Evolutionary conservation across 345 rosid genomes (phyloP).

Genomic region (Alliaria petiolata): DNA sequence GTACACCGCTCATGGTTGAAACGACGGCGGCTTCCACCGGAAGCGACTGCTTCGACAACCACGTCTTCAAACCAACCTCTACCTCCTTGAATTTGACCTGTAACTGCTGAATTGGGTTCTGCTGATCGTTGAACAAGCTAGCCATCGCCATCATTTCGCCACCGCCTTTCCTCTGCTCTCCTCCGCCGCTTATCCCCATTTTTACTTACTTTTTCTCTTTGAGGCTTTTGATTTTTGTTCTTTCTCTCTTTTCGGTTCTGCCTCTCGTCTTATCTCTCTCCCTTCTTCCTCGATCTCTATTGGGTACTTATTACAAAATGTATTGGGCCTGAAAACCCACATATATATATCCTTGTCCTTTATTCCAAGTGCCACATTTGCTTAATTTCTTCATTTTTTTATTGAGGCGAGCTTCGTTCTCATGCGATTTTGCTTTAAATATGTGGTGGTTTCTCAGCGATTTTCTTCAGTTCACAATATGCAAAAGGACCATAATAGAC

Average conservation of each 20-base stretch:
- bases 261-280: conserved; percentile 23
- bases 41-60: conserved; percentile 76
- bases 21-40: conserved; percentile 81
- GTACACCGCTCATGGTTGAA: conserved; percentile 58
- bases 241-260: background rate
- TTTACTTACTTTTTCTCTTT: background rate
- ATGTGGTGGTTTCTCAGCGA: too few species aligned
- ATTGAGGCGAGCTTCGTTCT: too few species aligned
- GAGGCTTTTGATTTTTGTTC: background rate
- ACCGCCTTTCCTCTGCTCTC: conserved; percentile 18
- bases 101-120: conserved; percentile 53
- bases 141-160: conserved; percentile 39
- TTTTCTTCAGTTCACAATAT: too few species aligned
- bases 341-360: background rate
- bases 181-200: conserved; percentile 48
- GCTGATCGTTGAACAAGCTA: conserved; percentile 37
- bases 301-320: background rate
- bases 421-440: too few species aligned
- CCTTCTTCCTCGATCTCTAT: background rate
- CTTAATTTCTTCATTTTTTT: background rate
- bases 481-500: too few species aligned
- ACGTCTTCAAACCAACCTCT: conserved; percentile 56
- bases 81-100: conserved; percentile 59
- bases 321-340: conserved; percentile 19
- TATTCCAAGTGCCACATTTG: background rate